These are phyloP conservation scores for Pyrrhoderma noxium DNA, from an alignment of 1,284 basidiomycete genomes.

Conservation along the genomic window DNA sequence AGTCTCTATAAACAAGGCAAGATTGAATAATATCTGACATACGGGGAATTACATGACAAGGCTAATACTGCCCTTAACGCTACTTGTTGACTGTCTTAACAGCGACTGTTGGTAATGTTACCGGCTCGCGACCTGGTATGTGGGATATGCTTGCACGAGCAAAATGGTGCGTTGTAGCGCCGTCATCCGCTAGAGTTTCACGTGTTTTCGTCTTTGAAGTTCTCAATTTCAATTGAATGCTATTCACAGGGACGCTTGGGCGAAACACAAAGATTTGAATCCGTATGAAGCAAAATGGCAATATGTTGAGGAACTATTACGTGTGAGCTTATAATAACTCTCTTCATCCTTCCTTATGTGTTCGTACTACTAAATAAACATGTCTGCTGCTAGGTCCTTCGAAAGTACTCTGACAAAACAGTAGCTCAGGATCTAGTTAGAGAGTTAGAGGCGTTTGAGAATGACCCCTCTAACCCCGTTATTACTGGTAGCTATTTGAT, in stretches of 20 bases:
- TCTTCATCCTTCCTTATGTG: no score
- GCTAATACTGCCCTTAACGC: background rate
- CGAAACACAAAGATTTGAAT: slow-evolving; percentile 79
- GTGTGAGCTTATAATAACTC: slow-evolving; percentile 46
- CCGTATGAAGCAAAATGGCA: slow-evolving; percentile 79
- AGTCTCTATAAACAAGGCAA: slow-evolving; percentile 91
- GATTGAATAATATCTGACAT: slow-evolving; percentile 1
- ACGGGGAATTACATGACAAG: background rate
- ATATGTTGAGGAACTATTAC: slow-evolving; percentile 84
- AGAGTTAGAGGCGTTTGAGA: slow-evolving; percentile 75
- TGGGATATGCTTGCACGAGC: slow-evolving; percentile 92
- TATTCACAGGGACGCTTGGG: slow-evolving; percentile 82
- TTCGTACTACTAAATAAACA: no score
- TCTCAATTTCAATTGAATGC: slow-evolving; percentile 1
- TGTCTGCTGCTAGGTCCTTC: slow-evolving; percentile 49
- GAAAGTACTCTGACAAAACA: slow-evolving; percentile 79
- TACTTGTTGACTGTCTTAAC: slow-evolving; percentile 14
- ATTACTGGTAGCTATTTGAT: slow-evolving; percentile 47
- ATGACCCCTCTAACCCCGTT: slow-evolving; percentile 26
- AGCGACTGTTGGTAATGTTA: slow-evolving; percentile 89
- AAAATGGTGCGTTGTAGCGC: slow-evolving; percentile 63
- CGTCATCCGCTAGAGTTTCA: background rate
- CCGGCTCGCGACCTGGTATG: slow-evolving; percentile 72
- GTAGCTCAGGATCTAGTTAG: slow-evolving; percentile 67
- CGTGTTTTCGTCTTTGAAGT: background rate